phyloP scores from a whole-genome alignment of 2,329 filamentous ascomycete species.

The Hirsutella minnesotensis region DNA sequence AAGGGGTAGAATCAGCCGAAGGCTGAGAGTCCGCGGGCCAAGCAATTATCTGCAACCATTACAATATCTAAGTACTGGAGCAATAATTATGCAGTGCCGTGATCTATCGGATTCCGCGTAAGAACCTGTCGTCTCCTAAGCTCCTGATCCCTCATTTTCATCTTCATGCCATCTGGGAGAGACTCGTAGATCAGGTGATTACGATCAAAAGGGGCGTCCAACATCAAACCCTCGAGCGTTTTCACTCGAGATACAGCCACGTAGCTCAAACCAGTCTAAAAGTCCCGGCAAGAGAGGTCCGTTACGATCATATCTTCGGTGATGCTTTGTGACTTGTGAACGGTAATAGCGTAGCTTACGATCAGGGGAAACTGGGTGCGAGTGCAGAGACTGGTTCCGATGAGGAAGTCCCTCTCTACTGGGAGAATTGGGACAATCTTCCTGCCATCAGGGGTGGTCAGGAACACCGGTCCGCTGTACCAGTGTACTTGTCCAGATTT shows the following conservation, averaged over 20 bases:
- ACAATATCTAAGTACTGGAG: no score
- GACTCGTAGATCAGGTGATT: neutral
- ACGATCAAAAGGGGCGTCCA: neutral
- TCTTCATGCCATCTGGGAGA: neutral
- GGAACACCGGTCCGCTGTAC: slow-evolving; percentile 5
- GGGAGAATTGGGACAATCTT: slow-evolving; percentile 6
- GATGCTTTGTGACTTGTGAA: no score
- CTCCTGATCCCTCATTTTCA: neutral
- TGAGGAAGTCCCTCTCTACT: slow-evolving; percentile 6
- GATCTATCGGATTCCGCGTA: neutral
- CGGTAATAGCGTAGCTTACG: no score
- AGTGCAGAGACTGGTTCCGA: slow-evolving; percentile 4
- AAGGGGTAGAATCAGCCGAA: no score
- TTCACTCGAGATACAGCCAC: neutral
- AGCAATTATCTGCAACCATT: no score
- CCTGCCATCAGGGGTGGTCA: slow-evolving; percentile 4
- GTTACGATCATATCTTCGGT: no score
- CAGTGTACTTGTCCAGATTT: slow-evolving; percentile 1
- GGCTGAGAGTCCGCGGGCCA: no score
- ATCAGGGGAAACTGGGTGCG: slow-evolving; percentile 2
- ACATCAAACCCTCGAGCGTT: neutral
- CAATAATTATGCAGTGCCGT: neutral
- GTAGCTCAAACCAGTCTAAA: slow-evolving; percentile 1
- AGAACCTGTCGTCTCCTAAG: neutral
- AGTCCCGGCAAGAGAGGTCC: no score